Percentiles rank a stretch among this genome's conserved stretches.
phyloP scores from a whole-genome alignment of 1,139 yeast genomes.

The Debaryomyces sp. region DNA sequence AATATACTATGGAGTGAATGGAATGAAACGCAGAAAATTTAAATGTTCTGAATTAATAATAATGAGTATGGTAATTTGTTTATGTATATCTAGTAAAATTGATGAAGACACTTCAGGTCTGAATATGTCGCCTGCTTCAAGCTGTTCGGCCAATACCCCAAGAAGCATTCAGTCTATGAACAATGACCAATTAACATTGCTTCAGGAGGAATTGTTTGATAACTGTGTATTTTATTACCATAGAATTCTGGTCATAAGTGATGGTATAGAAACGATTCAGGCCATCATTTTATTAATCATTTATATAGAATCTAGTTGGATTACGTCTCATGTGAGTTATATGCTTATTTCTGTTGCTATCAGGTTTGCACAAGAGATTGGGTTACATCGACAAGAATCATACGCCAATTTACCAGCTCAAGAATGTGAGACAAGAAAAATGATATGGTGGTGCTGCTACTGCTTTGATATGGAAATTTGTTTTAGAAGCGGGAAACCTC shows the following conservation, averaged over 20 bases:
- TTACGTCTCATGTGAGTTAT: conserved; percentile 46
- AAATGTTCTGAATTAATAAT: conserved; percentile 34
- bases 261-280: conserved; percentile 53
- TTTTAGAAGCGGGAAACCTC: conserved; percentile 62
- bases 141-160: conserved; percentile 10
- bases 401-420: conserved; percentile 36
- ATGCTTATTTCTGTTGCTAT: conserved; percentile 54
- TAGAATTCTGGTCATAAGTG: conserved; percentile 48
- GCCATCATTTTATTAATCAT: conserved; percentile 49
- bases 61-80: conserved; percentile 34
- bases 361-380: conserved; percentile 64
- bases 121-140: conserved; percentile 3
- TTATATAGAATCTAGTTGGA: conserved; percentile 47
- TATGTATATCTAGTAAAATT: conserved; percentile 27
- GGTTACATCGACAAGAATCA: conserved; percentile 64
- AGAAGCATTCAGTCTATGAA: background rate
- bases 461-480: conserved; percentile 56
- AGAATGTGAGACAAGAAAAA: conserved; percentile 43
- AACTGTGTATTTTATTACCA: conserved; percentile 52
- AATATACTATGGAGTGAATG: conserved; percentile 18
- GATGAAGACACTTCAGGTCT: conserved; percentile 17
- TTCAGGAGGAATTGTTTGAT: conserved; percentile 31
- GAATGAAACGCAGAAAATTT: conserved; percentile 13
- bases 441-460: conserved; percentile 61
- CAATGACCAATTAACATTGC: conserved; percentile 16